Base-by-base conservation (phyloP, 225 moss, liverwort and hornwort species). In the Ulota crispa region DNA sequence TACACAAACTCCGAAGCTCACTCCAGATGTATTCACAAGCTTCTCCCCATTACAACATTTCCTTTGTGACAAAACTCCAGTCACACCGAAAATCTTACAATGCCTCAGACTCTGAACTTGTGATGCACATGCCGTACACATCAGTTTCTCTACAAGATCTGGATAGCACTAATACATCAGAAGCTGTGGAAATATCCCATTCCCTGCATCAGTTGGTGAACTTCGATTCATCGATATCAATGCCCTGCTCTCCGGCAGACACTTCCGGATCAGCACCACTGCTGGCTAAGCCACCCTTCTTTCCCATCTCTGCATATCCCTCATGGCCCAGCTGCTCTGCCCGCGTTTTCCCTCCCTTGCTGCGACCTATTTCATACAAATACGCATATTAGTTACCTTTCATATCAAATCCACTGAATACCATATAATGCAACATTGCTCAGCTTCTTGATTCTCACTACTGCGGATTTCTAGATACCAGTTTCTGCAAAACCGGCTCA, bases 221-320 rank as follows among this genome's bases (percentile, higher is more conserved):
- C 80, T 80, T 83, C 2, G 83, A 67, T 16, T 83, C 77, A 31
- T 86, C 83, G 10, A 83, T 59, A 10, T 80, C 61, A 4, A 74
- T 43, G 24, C 37, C 11, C 16, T 72, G 56, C 0, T 64, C 56
- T 32, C 19, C 72, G 4, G 79, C 83, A 56, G 79, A 26, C 6
- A 70, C n/a, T 1, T 69, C 24, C 3, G 80, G 56, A 13, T 86
- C 66, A 1, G 79, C 72, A 0, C 83, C 86, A 9, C 3, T 64
- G 53, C 79, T 80, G 7, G 83, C 86, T 0, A 79, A 45, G 1
- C 83, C 83, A 8, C 77, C 83, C 11, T 83, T 83, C 76, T 80
- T 83, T 2, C 83, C 80, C 83, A 87, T 83, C 61, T 87, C 76
- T 0, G 57, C 72, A 37, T 83, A 87, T 3, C 83, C 86, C 2